Evolutionary conservation across 805 yeast genomes (phyloP).

Genomic region (Pichia deserticola): DNA sequence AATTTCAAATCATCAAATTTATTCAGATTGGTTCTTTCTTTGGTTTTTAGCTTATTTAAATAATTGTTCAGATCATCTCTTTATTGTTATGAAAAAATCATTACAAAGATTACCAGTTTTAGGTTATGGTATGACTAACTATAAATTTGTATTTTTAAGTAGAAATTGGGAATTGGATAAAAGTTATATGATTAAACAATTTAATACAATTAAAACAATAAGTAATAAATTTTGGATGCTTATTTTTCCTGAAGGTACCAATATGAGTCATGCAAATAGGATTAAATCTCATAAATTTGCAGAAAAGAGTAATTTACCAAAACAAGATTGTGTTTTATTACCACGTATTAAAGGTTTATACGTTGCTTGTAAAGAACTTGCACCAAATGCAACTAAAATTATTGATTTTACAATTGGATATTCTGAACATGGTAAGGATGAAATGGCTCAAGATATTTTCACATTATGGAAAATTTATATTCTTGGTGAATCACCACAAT

Average conservation of each 20-base stretch:
- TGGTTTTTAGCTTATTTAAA: constrained; percentile 83
- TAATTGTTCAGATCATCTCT: constrained; percentile 53
- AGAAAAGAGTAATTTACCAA: constrained; percentile 40
- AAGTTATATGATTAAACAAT: constrained; percentile 44
- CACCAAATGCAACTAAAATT: constrained; percentile 44
- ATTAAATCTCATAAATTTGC: constrained; percentile 52
- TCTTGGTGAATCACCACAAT: constrained; percentile 63
- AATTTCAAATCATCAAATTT: constrained; percentile 89
- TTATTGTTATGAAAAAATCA: constrained; percentile 73
- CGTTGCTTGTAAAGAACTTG: constrained; percentile 51
- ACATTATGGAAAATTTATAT: constrained; percentile 58
- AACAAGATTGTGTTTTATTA: constrained; percentile 45
- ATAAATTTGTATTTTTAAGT: constrained; percentile 68
- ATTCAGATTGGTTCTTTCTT: constrained; percentile 85
- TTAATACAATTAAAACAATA: constrained; percentile 39
- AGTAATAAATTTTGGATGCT: constrained; percentile 50
- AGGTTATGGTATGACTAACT: constrained; percentile 82
- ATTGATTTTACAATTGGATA: constrained; percentile 85
- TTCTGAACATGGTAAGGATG: constrained; percentile 53
- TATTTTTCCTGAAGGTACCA: constrained; percentile 94
- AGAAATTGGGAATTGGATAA: constrained; percentile 84
- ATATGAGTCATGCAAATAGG: constrained; percentile 60
- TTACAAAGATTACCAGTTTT: constrained; percentile 61
- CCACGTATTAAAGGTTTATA: constrained; percentile 82
- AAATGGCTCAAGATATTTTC: constrained; percentile 72